Evolutionary conservation across 1,284 basidiomycete genomes (phyloP).

Genomic region (Phellopilus nigrolimitatus): DNA sequence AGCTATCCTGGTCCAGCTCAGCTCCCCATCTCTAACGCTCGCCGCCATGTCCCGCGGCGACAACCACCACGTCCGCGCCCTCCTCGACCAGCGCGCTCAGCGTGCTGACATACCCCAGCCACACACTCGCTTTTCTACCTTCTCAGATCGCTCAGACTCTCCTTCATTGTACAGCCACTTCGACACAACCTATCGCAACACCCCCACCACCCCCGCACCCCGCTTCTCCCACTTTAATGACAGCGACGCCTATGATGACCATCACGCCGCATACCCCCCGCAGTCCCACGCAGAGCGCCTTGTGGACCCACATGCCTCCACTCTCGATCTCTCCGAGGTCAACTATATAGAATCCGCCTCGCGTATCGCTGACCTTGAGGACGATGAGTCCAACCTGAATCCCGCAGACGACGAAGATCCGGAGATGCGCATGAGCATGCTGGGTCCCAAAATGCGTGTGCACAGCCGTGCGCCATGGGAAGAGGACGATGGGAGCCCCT

Average conservation of each 20-base stretch:
- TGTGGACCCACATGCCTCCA: conserved; percentile 47
- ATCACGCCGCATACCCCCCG: conserved; percentile 24
- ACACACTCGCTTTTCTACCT: conserved; percentile 45
- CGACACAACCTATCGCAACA: conserved; percentile 38
- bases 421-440: conserved; percentile 54
- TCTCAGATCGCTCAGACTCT: conserved; percentile 57
- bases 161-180: conserved; percentile 66
- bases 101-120: conserved; percentile 37
- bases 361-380: conserved; percentile 20
- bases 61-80: conserved; percentile 44
- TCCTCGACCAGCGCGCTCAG: conserved; percentile 51
- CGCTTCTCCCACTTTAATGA: conserved; percentile 28
- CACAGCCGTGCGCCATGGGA: conserved; percentile 80
- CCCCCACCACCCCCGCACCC: conserved; percentile 27
- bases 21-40: conserved; percentile 20
- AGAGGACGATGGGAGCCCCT: conserved; percentile 43
- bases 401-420: conserved; percentile 29
- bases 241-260: conserved; percentile 20
- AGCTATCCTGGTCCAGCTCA: conserved; percentile 5
- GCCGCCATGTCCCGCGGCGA: conserved; percentile 26
- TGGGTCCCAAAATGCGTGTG: conserved; percentile 75
- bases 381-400: conserved; percentile 31
- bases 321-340: conserved; percentile 59
- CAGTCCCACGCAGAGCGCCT: conserved; percentile 36
- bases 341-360: conserved; percentile 18